Base-by-base conservation (phyloP, 2,329 filamentous ascomycete genomes). In the Zymoseptoria brevis region DNA sequence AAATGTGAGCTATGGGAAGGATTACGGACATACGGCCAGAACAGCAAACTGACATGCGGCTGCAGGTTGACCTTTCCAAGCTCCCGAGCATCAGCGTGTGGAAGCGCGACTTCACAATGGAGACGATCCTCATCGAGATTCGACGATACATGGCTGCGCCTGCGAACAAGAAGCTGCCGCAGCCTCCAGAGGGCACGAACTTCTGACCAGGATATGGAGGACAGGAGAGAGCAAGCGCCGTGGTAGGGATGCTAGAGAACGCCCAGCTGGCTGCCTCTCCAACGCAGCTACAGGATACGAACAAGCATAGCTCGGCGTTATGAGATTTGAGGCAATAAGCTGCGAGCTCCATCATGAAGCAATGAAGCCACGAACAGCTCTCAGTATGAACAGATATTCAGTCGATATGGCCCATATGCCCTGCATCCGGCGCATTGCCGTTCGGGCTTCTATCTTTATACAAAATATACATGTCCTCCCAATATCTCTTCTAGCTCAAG, bases 61-160 rank as follows among this genome's bases (percentile, higher is more conserved):
- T 57, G 35, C 71, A 90, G 80, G 90, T 97, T 67, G 91, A 97
- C 72, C 86, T 89, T 19, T 81, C 82, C 60, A 90, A 92, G 72
- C 81, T 99, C 35, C 88, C 88, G 16, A 96, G 92, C 69, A 82
- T 99, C 51, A 84, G 87, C 57, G 86, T 89, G 74, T 99, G 94
- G 94, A 94, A 89, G 79, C 83, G 90, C 61, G 88, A 95, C 53
- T 94, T 91, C 72, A 96, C 91, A 35, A 96, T 96, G 89, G 93
- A 97, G 79, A 96, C 90, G 1, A 86, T 96, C 57, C 78, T 96
- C 65, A 90, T 94, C 64, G 91, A 96, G 74, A 80, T 96, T 60
- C 64, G 79, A 66, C 95, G 92, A 76, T 96, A 89, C 74, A 97
- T 99, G 94, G 93, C 93, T 29, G 84, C 92, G 60, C 86, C 89